Evolutionary conservation across 495 filamentous ascomycete species (phyloP).

Genomic region (Penicillium odoratum): DNA sequence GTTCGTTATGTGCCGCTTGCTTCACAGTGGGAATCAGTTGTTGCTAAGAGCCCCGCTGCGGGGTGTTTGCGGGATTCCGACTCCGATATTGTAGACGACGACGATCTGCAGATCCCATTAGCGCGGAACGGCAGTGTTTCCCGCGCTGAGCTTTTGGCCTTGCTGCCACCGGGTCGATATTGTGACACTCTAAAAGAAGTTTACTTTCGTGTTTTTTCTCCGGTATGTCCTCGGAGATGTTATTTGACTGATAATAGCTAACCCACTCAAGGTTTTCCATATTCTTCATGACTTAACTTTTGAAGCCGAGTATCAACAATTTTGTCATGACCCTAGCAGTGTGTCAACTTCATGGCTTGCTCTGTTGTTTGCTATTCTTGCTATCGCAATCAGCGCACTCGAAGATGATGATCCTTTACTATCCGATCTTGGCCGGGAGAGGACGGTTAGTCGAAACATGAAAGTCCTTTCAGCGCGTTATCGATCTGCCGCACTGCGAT

Average conservation of each 20-base stretch:
- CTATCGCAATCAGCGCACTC: conserved; percentile 44
- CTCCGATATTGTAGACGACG: conserved; percentile 38
- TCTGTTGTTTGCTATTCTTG: conserved; percentile 45
- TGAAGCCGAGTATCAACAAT: conserved; percentile 47
- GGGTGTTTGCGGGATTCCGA: conserved; percentile 32
- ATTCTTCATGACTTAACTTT: conserved; percentile 52
- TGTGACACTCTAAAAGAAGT: conserved; percentile 42
- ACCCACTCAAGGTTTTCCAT: conserved; percentile 33
- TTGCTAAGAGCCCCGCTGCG: conserved; percentile 27
- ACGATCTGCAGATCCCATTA: conserved; percentile 40
- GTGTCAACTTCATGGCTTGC: conserved; percentile 45
- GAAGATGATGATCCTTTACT: conserved; percentile 46
- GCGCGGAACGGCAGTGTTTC: conserved; percentile 30
- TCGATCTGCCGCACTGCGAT: conserved; percentile 45
- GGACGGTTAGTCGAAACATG: conserved; percentile 42
- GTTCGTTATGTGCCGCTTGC: conserved; percentile 42
- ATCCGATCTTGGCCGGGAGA: conserved; percentile 42
- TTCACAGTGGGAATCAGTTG: conserved; percentile 37
- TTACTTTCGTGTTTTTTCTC: conserved; percentile 43
- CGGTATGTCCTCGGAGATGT: conserved; percentile 23
- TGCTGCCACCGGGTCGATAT: conserved; percentile 40
- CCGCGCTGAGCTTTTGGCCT: conserved; percentile 31
- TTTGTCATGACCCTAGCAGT: conserved; percentile 43
- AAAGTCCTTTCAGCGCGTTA: conserved; percentile 43
- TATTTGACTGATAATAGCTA: background rate